Percentiles rank a stretch among this genome's conserved stretches.
phyloP scores from a whole-genome alignment of 495 filamentous ascomycete genomes.

The Hypoxylon fragiforme region DNA sequence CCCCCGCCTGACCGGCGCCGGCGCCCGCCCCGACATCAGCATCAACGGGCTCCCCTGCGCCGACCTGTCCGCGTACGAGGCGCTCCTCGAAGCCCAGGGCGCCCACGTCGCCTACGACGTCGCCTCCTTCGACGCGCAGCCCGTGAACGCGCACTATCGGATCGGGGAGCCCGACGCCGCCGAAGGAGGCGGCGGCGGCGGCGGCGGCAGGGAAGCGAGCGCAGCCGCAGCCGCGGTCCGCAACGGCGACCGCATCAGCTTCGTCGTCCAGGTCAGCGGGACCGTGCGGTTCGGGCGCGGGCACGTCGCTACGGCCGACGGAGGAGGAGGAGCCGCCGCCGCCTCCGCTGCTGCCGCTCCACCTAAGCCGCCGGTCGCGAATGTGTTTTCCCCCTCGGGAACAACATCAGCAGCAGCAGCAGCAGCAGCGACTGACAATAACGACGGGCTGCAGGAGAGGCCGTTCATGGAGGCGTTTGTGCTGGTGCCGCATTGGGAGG shows the following conservation, averaged over 20 bases:
- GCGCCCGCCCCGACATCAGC: constrained; percentile 47
- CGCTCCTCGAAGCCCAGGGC: constrained; percentile 43
- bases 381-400: no score
- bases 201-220: constrained; percentile 3
- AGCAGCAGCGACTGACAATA: not conserved
- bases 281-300: constrained; percentile 63
- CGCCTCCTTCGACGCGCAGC: constrained; percentile 70
- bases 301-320: constrained; percentile 9
- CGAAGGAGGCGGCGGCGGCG: constrained; percentile 7
- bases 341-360: not conserved
- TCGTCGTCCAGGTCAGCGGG: constrained; percentile 69
- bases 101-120: constrained; percentile 55
- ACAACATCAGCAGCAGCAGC: no score
- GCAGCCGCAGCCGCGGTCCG: constrained; percentile 19
- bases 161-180: constrained; percentile 41
- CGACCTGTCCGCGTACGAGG: constrained; percentile 43
- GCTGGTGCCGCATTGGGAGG: constrained; percentile 72
- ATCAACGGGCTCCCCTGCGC: constrained; percentile 46
- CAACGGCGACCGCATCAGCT: constrained; percentile 63
- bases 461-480: constrained; percentile 77
- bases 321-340: not conserved
- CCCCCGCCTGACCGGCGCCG: constrained; percentile 35
- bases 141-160: constrained; percentile 68
- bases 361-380: no score
- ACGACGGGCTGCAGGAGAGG: constrained; percentile 53